Conservation (phyloP, 2,329 filamentous ascomycete genomes). For the Curvularia sp. region DNA sequence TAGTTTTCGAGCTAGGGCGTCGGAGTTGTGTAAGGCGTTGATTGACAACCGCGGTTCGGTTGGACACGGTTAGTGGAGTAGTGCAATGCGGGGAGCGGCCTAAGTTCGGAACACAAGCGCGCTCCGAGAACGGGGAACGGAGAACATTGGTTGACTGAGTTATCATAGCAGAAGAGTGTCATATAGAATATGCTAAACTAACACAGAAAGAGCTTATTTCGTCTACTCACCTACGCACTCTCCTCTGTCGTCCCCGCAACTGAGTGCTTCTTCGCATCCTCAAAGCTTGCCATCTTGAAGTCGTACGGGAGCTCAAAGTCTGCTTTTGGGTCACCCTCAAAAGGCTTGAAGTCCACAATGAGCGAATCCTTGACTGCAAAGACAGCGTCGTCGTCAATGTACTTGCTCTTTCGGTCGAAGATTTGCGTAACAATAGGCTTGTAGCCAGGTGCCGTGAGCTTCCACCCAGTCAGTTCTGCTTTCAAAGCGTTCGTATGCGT, state of each 20-base stretch:
- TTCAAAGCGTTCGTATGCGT: neutral
- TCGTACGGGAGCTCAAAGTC: slow-evolving; percentile 63
- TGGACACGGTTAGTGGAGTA: slow-evolving; percentile 24
- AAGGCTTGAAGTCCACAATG: slow-evolving; percentile 64
- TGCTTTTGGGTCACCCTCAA: slow-evolving; percentile 60
- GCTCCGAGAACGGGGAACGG: neutral
- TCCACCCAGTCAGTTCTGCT: slow-evolving; percentile 11
- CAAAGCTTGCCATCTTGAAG: slow-evolving; percentile 53
- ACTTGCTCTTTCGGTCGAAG: slow-evolving; percentile 71
- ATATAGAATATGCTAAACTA: neutral
- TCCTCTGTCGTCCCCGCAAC: slow-evolving; percentile 37
- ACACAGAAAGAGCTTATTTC: neutral
- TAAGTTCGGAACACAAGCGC: slow-evolving; percentile 10
- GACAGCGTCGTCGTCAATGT: slow-evolving; percentile 66
- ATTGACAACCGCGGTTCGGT: slow-evolving; percentile 30
- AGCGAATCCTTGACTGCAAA: slow-evolving; percentile 68
- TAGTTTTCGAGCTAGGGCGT: slow-evolving; percentile 19
- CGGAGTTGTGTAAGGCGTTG: slow-evolving; percentile 15
- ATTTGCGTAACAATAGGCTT: slow-evolving; percentile 79
- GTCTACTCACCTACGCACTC: slow-evolving; percentile 21
- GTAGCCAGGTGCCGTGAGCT: slow-evolving; percentile 65
- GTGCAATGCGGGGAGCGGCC: slow-evolving; percentile 17
- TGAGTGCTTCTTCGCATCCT: slow-evolving; percentile 43
- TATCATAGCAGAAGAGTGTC: neutral
- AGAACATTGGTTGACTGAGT: neutral